These are phyloP conservation scores for Coemansia guatemalensis DNA, from an alignment of 192 early-diverging fungal species.

Conservation along the genomic window DNA sequence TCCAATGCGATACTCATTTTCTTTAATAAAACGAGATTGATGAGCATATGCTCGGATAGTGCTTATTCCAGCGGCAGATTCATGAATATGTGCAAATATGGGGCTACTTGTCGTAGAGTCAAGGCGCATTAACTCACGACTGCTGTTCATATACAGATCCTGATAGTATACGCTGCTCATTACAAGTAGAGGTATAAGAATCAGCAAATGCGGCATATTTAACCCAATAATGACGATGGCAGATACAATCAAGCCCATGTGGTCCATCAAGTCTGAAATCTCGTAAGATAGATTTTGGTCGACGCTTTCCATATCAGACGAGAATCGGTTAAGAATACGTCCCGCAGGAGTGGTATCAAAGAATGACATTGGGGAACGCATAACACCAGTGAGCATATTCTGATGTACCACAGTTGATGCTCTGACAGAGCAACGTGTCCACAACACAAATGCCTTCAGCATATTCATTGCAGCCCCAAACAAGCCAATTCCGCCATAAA, in stretches of 20 bases:
- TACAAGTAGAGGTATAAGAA: constrained; percentile 67
- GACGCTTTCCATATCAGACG: constrained; percentile 60
- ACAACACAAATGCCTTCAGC: constrained; percentile 74
- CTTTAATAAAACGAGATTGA: constrained; percentile 68
- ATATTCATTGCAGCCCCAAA: constrained; percentile 64
- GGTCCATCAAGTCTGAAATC: constrained; percentile 59
- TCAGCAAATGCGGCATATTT: constrained; percentile 67
- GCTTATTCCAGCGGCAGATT: constrained; percentile 72
- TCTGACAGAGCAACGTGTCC: constrained; percentile 81
- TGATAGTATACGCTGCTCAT: constrained; percentile 70
- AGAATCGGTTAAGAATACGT: constrained; percentile 72
- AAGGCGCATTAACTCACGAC: constrained; percentile 83
- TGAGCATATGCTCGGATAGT: constrained; percentile 88
- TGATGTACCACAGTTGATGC: constrained; percentile 61
- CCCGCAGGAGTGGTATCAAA: constrained; percentile 73
- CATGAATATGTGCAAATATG: constrained; percentile 78
- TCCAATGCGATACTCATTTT: constrained; percentile 69
- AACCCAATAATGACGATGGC: constrained; percentile 57
- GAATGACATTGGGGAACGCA: constrained; percentile 73
- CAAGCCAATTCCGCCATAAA: constrained; percentile 80
- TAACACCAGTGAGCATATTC: constrained; percentile 61
- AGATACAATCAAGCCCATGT: constrained; percentile 53
- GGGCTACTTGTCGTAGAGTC: constrained; percentile 79
- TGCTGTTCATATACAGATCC: constrained; percentile 72
- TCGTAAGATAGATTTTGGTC: constrained; percentile 61